Base-by-base conservation (phyloP, 345 rosid species). In the Fremontodendron californicum region DNA sequence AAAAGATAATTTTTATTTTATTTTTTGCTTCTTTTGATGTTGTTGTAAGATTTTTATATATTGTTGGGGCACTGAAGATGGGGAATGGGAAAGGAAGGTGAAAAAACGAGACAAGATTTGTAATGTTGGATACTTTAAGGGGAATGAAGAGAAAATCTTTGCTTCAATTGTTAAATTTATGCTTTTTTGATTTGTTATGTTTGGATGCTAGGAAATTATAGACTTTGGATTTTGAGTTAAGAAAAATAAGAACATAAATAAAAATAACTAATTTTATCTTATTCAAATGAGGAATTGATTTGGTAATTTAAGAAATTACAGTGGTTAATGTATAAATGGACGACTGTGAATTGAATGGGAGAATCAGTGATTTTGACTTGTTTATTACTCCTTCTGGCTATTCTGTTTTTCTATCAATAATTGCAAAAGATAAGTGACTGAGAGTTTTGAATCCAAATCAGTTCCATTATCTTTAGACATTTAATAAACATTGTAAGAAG, bases 101-200 rank as follows among this genome's bases (percentile, higher is more conserved):
- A 52, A 42, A 39, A 15, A 71, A 40, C 7, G 54, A 49, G 62
- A 77, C 64, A 46, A 71, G 78, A 79, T 64, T 78, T 85, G 82
- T 84, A 81, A 84, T 82, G 82, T 61, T 81, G 85, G 77, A 81
- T 77, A 81, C 39, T 83, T 79, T 48, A 39, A 65, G 74, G 71
- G 79, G 4, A 74, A 79, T 70, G 74, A 62, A 46, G 78, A 46
- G 77, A 68, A 65, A 66, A 74, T 83, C 82, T 49, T 80, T 79
- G 74, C 85, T 77, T 79, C 80, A 82, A 77, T 71, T 81, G 87
- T 85, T 4, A 65, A 81, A 54, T 77, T 75, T 29, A 6, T 52
- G 60, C 9, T 69, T 48, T 27, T 16, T 18, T 21, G 43, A 9
- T n/a, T 13, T 46, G 1, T 45, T 76, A 35, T 45, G 78, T 64